Evolutionary conservation across 805 yeast species (phyloP), one percentile per base, ranked within the genome.

Genomic region (Debaryomyces hansenii): DNA sequence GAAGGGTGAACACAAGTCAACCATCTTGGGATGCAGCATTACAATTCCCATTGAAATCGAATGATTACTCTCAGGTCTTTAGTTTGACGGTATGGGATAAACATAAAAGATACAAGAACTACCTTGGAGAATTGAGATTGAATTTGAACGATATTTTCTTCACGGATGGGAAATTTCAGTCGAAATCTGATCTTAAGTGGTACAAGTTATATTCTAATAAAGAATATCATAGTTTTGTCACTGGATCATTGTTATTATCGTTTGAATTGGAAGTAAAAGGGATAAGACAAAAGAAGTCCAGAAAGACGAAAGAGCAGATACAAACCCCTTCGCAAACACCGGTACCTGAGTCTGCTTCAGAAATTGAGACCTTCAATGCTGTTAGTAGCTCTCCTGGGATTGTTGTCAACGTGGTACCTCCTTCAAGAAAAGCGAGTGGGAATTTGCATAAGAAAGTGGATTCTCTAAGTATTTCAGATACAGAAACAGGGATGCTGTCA

Each of bases 231-330:
- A 59, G 72, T 11, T 79, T 67, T 54, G 76, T 77, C 10, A 75
- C 81, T 1, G 83, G 83, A 0, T 73, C 80, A 0, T 45, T 79
- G 11, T 59, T 75, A 18, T 42, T 75, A 8, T 71, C 75, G 31
- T 70, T 77, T 47, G 77, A 73, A 45, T 51, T 78, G 41, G 52
- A 57, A 8, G 57, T 64, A 4, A 60, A 59, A 33, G 47, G 42
- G 32, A 45, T 52, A 28, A 49, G 46, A 33, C 39, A 33, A 12
- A 51, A 41, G 41, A 28, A 37, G 24, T 14, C 29, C 45, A 15
- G 34, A 10, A 28, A 40, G 29, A 29, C 20, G 18, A 35, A 45
- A 36, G 44, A 21, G 7, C 33, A 20, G 29, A 15, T 16, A 14
- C 28, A 36, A 4, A 10, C 34, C 20, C 29, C 42, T 20, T 10